Conservation (phyloP, 176 grass and related monocot species). For the Puya raimondii region DNA sequence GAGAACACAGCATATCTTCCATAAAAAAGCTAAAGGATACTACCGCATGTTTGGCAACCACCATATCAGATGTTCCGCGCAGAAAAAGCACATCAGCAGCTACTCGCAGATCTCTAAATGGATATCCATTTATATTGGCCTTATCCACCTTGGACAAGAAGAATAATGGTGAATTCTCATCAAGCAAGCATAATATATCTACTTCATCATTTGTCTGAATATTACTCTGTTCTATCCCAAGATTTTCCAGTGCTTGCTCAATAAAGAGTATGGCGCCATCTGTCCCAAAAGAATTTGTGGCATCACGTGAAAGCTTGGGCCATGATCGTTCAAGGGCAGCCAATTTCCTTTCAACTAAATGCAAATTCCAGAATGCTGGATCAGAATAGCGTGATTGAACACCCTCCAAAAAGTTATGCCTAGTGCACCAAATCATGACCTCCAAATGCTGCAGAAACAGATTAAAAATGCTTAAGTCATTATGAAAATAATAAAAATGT, state of each 20-base stretch:
- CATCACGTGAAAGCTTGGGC: slow-evolving; percentile 45
- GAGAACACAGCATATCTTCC: slow-evolving; percentile 7
- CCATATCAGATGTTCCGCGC: slow-evolving; percentile 65
- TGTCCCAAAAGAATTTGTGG: slow-evolving; percentile 19
- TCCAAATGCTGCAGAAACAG: slow-evolving; percentile 78
- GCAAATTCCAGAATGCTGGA: slow-evolving; percentile 45
- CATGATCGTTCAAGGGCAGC: slow-evolving; percentile 43
- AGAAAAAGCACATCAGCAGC: slow-evolving; percentile 82
- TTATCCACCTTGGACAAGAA: slow-evolving; percentile 54
- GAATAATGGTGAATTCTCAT: slow-evolving; percentile 45
- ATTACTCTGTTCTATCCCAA: slow-evolving; percentile 50
- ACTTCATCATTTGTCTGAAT: slow-evolving; percentile 19
- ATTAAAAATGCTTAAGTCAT: neutral
- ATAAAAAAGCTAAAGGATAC: slow-evolving; percentile 61
- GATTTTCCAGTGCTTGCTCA: slow-evolving; percentile 79
- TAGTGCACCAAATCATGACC: slow-evolving; percentile 80
- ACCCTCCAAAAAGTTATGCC: slow-evolving; percentile 59
- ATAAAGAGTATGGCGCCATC: slow-evolving; percentile 58
- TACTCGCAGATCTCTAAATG: slow-evolving; percentile 61
- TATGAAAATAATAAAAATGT: neutral
- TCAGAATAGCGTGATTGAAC: slow-evolving; percentile 39
- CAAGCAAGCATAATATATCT: slow-evolving; percentile 46
- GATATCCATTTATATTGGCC: slow-evolving; percentile 41
- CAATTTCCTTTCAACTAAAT: slow-evolving; percentile 57
- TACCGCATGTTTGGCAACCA: slow-evolving; percentile 90